Percentiles rank a stretch among this genome's conserved stretches.
These are phyloP conservation scores for Cryptosporidium meleagridis DNA, from an alignment of 169 alveolate species.

Conservation along the genomic window DNA sequence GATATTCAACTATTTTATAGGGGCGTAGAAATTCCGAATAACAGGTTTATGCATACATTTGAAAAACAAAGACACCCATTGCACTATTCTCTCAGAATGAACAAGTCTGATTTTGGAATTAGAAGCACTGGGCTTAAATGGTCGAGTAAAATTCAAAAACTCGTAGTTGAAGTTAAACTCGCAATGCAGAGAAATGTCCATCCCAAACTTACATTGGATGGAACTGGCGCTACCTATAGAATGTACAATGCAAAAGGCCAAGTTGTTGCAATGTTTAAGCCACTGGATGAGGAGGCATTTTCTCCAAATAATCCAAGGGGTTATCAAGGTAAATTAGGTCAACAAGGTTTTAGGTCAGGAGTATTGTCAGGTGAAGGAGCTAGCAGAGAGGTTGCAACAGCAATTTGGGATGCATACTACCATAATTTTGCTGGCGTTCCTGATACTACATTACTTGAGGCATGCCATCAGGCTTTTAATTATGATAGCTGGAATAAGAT, in stretches of 20 bases:
- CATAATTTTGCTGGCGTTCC: slow-evolving; percentile 94
- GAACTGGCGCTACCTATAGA: slow-evolving; percentile 97
- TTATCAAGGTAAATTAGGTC: slow-evolving; percentile 93
- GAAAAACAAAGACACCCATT: slow-evolving; percentile 78
- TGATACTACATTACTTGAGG: slow-evolving; percentile 96
- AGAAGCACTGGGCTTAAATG: slow-evolving; percentile 78
- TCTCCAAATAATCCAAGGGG: slow-evolving; percentile 99
- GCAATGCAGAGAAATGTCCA: slow-evolving; percentile 92
- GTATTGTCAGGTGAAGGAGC: slow-evolving; percentile 98
- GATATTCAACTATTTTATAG: slow-evolving; percentile 88
- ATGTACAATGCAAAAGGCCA: slow-evolving; percentile 89
- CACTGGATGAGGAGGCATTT: slow-evolving; percentile 98
- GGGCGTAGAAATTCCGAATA: slow-evolving; percentile 90
- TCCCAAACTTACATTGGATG: slow-evolving; percentile 97
- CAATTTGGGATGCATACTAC: slow-evolving; percentile 90
- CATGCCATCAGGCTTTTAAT: slow-evolving; percentile 93
- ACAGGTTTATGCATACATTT: slow-evolving; percentile 88
- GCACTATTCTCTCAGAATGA: slow-evolving; percentile 78
- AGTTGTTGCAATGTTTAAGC: slow-evolving; percentile 95
- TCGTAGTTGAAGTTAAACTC: slow-evolving; percentile 86
- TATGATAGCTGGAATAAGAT: slow-evolving; percentile 77
- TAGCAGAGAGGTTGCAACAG: slow-evolving; percentile 98
- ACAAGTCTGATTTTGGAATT: slow-evolving; percentile 76
- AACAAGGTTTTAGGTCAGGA: slow-evolving; percentile 94
- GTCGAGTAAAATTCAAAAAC: slow-evolving; percentile 79